Percentiles rank a stretch among this genome's conserved stretches.
Evolutionary conservation across 495 filamentous ascomycete species (phyloP).

Genomic region (Parathielavia appendiculata): DNA sequence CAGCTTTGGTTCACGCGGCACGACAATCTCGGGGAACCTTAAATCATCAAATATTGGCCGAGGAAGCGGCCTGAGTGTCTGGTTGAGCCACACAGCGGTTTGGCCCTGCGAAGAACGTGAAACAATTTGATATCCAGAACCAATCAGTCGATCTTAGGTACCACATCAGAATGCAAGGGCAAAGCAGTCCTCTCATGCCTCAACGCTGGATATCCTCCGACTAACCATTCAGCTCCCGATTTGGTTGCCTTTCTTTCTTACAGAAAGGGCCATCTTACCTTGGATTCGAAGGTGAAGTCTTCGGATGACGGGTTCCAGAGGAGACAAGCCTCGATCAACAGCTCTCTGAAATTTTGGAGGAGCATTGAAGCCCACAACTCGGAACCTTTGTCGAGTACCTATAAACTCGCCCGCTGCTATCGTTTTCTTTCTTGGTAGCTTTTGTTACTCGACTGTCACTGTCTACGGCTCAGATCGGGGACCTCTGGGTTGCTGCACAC

Average conservation of each 20-base stretch:
- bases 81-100: background rate
- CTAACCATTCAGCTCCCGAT: background rate
- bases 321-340: too few species aligned
- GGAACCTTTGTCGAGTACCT: background rate
- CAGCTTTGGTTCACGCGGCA: constrained; percentile 21
- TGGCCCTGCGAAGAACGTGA: constrained; percentile 21
- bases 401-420: constrained; percentile 13
- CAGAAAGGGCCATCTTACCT: too few species aligned
- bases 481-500: constrained; percentile 23
- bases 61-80: constrained; percentile 28
- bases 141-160: constrained; percentile 18
- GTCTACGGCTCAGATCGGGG: constrained; percentile 26
- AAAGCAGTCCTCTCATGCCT: constrained; percentile 22
- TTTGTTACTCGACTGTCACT: constrained; percentile 22
- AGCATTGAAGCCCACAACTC: background rate
- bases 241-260: background rate
- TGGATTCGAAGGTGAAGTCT: background rate
- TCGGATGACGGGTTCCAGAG: too few species aligned
- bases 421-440: background rate
- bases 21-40: constrained; percentile 25
- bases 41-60: constrained; percentile 33
- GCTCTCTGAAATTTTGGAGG: too few species aligned
- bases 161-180: background rate
- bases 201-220: constrained; percentile 8
- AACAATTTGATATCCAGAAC: constrained; percentile 24